Evolutionary conservation across 345 rosid genomes (phyloP).

Genomic region (Hirschfeldia incana): DNA sequence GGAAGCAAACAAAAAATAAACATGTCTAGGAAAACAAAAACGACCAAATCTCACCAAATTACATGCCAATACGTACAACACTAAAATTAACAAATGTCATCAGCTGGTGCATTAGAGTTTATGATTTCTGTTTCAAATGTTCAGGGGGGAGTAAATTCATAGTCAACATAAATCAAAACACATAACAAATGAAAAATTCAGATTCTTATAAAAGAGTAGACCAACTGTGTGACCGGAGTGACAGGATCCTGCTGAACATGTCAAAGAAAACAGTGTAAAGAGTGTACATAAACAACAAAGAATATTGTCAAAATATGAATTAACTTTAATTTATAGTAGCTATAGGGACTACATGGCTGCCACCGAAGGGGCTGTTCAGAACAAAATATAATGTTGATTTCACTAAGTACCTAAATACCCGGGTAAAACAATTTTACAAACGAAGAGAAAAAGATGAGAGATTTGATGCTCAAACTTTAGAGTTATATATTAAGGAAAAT

Average conservation of each 20-base stretch:
- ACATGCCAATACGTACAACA: not conserved
- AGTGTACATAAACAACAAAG: not conserved
- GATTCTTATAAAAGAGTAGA: not conserved
- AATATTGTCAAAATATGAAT: not conserved
- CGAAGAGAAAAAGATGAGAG: not conserved
- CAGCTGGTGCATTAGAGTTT: not conserved
- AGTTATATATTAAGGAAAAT: constrained; percentile 63
- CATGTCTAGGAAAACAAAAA: not conserved
- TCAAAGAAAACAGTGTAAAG: not conserved
- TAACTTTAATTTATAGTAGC: constrained; percentile 29
- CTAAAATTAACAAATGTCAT: not conserved
- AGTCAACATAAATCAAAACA: not conserved
- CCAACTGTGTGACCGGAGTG: not conserved
- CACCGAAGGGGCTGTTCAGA: constrained; percentile 77
- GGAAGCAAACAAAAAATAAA: too few relatives aligned
- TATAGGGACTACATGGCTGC: constrained; percentile 93
- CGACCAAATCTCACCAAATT: not conserved
- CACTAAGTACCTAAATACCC: not conserved
- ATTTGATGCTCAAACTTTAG: constrained; percentile 86
- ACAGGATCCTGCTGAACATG: not conserved
- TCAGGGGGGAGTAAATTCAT: not conserved
- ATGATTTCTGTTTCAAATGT: not conserved
- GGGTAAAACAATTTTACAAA: not conserved
- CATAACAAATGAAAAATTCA: not conserved
- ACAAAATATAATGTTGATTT: not conserved